A percentile compares a stretch with the other conserved stretches of the same genome.
Conservation (phyloP, 1,139 yeast genomes). For the Magnusiomyces sp. region DNA sequence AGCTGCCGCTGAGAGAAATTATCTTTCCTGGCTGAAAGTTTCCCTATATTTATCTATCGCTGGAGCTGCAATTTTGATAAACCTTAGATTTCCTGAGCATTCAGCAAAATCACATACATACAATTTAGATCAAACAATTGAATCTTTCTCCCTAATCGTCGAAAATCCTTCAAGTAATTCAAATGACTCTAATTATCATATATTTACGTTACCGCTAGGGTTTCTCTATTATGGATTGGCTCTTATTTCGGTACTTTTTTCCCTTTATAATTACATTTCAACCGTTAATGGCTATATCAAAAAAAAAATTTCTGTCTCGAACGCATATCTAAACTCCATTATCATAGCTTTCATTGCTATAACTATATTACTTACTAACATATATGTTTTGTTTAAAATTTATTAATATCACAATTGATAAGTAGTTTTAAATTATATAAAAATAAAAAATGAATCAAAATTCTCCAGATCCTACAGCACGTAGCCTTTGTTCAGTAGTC, state of each 20-base stretch:
- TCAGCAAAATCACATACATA: neutral
- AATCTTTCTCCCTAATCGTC: neutral
- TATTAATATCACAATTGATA: neutral
- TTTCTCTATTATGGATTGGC: constrained; percentile 20
- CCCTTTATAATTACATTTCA: constrained; percentile 21
- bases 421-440: neutral
- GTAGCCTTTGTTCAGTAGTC: constrained; percentile 6
- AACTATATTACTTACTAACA: constrained; percentile 20
- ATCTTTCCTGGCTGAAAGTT: constrained; percentile 24
- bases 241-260: constrained; percentile 16
- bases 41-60: constrained; percentile 25
- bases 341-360: constrained; percentile 18
- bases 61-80: constrained; percentile 23
- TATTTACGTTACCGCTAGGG: constrained; percentile 18
- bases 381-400: constrained; percentile 12
- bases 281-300: constrained; percentile 20
- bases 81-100: constrained; percentile 10
- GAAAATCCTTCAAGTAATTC: neutral
- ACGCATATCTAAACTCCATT: constrained; percentile 14
- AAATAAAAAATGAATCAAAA: neutral
- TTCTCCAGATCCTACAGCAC: constrained; percentile 15
- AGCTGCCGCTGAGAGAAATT: constrained; percentile 31
- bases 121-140: neutral
- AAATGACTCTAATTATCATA: neutral
- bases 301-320: constrained; percentile 21